These are phyloP conservation scores for Candida anglica DNA, from an alignment of 805 yeast species.

Conservation along the genomic window DNA sequence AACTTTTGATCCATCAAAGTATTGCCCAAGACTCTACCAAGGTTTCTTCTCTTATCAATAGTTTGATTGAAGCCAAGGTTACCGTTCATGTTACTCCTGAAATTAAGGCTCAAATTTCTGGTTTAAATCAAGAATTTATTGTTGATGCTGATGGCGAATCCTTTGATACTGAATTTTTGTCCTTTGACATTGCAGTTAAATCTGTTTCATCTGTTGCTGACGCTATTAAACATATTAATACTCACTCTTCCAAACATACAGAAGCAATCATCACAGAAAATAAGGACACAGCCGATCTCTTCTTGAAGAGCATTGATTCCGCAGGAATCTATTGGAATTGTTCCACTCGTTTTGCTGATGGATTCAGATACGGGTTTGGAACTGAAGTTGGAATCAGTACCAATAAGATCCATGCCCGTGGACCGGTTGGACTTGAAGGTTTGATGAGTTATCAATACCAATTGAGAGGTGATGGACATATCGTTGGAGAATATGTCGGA, in stretches of 20 bases:
- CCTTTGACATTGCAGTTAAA: constrained; percentile 76
- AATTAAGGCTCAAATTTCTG: constrained; percentile 26
- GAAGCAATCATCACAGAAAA: constrained; percentile 85
- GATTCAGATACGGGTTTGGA: constrained; percentile 97
- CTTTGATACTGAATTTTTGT: constrained; percentile 79
- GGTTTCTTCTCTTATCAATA: constrained; percentile 22
- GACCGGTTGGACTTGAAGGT: constrained; percentile 98
- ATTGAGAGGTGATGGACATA: constrained; percentile 87
- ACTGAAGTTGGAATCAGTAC: constrained; percentile 98
- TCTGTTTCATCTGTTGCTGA: constrained; percentile 54
- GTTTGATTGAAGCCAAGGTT: constrained; percentile 62
- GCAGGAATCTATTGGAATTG: constrained; percentile 98
- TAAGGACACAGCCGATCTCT: constrained; percentile 65
- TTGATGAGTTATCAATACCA: constrained; percentile 94
- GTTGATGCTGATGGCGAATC: constrained; percentile 59
- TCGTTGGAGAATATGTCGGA: constrained; percentile 87
- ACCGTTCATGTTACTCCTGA: constrained; percentile 64
- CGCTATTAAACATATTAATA: constrained; percentile 84
- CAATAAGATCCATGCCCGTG: constrained; percentile 95
- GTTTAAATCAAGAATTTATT: constrained; percentile 21
- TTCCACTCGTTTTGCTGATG: constrained; percentile 96
- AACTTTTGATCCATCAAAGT: constrained; percentile 59
- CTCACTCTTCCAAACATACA: constrained; percentile 94
- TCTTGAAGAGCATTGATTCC: constrained; percentile 84
- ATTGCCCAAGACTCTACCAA: constrained; percentile 23